Percentiles rank a stretch among this genome's conserved stretches.
Evolutionary conservation across 352 stramenopile species (phyloP).

Genomic region (Salisapilia sapeloensis): DNA sequence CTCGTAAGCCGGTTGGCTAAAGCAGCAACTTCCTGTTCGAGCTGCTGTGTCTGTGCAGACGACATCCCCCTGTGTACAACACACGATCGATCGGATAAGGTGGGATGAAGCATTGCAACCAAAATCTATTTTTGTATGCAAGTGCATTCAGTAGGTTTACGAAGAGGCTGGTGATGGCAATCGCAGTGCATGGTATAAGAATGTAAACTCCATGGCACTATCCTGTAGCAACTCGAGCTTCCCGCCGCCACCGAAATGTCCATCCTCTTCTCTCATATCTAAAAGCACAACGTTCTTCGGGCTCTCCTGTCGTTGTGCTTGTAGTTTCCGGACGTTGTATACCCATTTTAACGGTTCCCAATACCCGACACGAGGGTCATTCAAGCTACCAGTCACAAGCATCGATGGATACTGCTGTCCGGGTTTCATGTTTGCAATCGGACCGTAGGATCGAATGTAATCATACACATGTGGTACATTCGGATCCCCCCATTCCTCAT

Average conservation of each 20-base stretch:
- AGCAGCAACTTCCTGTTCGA: conserved; percentile 35
- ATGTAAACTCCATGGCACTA: conserved; percentile 68
- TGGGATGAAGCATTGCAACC: background rate
- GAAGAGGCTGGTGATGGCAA: conserved; percentile 29
- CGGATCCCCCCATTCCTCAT: conserved; percentile 84
- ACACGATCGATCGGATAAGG: background rate
- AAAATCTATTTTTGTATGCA: background rate
- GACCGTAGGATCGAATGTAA: conserved; percentile 75
- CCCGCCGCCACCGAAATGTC: conserved; percentile 64
- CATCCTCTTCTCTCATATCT: conserved; percentile 67
- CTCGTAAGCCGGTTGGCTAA: conserved; percentile 40
- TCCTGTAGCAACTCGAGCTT: conserved; percentile 64
- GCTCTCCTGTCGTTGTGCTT: conserved; percentile 11
- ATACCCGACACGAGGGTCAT: conserved; percentile 70
- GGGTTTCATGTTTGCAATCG: conserved; percentile 44
- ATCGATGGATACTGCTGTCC: conserved; percentile 43
- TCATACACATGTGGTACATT: conserved; percentile 9
- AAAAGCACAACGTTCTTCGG: conserved; percentile 20
- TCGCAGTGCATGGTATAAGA: conserved; percentile 50
- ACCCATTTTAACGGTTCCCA: conserved; percentile 82
- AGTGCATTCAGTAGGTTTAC: too few species aligned
- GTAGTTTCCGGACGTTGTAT: conserved; percentile 42
- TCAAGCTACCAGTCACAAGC: conserved; percentile 69
- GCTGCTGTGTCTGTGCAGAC: conserved; percentile 12
- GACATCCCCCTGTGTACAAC: conserved; percentile 25